Base-by-base conservation (phyloP, 1,284 basidiomycete species). In the Cryptococcus amylolentus region DNA sequence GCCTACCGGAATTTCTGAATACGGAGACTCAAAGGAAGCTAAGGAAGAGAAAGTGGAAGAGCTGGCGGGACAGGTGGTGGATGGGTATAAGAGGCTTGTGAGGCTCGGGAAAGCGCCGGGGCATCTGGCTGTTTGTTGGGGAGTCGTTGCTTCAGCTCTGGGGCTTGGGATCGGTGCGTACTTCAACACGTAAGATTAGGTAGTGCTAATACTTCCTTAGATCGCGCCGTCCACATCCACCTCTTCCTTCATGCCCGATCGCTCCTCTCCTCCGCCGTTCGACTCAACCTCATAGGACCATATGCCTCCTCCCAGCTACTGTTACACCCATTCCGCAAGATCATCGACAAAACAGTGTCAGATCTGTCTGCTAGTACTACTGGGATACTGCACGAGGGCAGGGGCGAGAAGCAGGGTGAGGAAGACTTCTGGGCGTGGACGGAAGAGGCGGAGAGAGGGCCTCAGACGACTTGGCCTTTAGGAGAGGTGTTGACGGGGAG, bases 221-320 rank as follows among this genome's bases (percentile, higher is more conserved):
- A 67, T 14, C 63, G 62, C 82, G 86, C 52, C 79, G 85, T 88
- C 57, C 88, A 88, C 67, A 84, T 98, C 12, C 88, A 95, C 67
- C 83, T 98, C 40, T 98, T 97, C 78, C 83, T 98, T 4, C 92
- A 98, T 65, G 89, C 90, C 1, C 84, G 96, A 5, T 85, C 89
- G 39, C 79, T 97, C 48, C 82, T 98, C 27, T 96, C 92, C 3
- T 90, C 93, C 2, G 88, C 90, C 0, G 89, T 98, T 12, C 84
- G 96, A 5, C 81, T 98, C 63, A 98, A 98, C 73, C 83, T 85
- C 20, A 81, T 98, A 54, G 95, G 96, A 0, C 96, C 96, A 0
- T 99, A 99, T 73, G 84, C 85, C 37, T 85, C 95, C 0, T 94
- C 98, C 63, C 90, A 93, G 63, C 77, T 96, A 5, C 81, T 98